Base-by-base conservation (phyloP, 2,329 filamentous ascomycete species). In the Diaporthe vexans region DNA sequence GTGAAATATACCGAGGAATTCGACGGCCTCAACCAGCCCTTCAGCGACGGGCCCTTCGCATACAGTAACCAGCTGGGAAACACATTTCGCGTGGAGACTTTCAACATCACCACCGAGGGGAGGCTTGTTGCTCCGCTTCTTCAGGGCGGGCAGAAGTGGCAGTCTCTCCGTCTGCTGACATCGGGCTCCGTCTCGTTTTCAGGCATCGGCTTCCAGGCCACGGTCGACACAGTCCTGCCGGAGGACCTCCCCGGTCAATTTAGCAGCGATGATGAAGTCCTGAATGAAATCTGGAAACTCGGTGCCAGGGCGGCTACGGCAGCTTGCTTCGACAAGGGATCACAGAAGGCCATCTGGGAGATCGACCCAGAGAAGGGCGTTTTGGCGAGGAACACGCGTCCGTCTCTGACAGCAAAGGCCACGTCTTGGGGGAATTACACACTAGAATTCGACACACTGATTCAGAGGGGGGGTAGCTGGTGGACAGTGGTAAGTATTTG, bases 1-100 rank as follows among this genome's bases (percentile, higher is more conserved):
- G 76, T 82, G 26, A 83, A 82, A 69, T 84, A 84, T 69, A 77
- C 80, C 0, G 83, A 84, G 74, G 77, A 80, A 29, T 83, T 80
- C 26, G 71, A 72, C 35, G 81, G 78, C 0, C 76, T 84, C 11
- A 68, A 79, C 3, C 68, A 78, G 4, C 77, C 77, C 3, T 79
- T 80, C 71, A 76, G 77, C 40, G 83, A 84, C 72, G 83, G 83
- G 1, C 83, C 83, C 0, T 82, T 73, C 24, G 37, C 33, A 4
- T 78, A 72, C 35, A 72, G 76, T 63, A 77, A 72, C 46, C 77
- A 76, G 4, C 77, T 85, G 4, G 78, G 79, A 33, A 84, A 82
- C 71, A 80, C 78, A 0, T 85, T 83, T 72, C 81, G 84, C 3
- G 78, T 82, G 2, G 83, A 85, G 71, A 85, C 83, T 0, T 83